Evolutionary conservation across 352 stramenopile species (phyloP), one percentile per base, ranked within the genome.

Genomic region (Phytopythium cucurbitacearum): DNA sequence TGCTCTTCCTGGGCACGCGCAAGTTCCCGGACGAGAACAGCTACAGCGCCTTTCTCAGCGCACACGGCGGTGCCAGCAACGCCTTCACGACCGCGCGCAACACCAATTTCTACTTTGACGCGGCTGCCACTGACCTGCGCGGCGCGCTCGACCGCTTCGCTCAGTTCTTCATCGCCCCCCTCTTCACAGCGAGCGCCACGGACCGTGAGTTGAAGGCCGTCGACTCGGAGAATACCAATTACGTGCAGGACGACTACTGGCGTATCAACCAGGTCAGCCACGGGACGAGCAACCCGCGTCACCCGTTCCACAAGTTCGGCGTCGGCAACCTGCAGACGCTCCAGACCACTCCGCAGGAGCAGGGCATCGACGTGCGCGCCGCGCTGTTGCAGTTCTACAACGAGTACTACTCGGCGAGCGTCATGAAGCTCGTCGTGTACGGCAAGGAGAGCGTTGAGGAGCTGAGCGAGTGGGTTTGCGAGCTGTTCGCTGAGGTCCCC

Each of bases 51-150:
- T 98, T 91, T 59, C 62, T 98, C 13, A 84, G 73, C 38, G 65
- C 78, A 7, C 87, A 98, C 64, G 91, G 93, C 44, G 96, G 96
- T 4, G 81, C 69, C 32, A 95, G 77, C 55, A 99, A 99, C 73
- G 96, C 96, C 10, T 98, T 96, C 59, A 99, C 96, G 11, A 91
- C 89, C 48, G 80, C 71, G 50, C 91, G 97, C 64, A 79, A 97
- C 65, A 99, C 96, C 21, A 96, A 97, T 48, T 99, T 96, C 62
- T 98, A 98, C 72, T 98, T 98, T 67, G 89, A 97, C 57, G 82
- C 98, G 50, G 69, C 82, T n/a, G 80, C 71, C 16, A 59, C 73
- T 9, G 64, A 82, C 35, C 60, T 89, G 16, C 61, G 75, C 53
- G 89, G 87, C 28, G 90, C 85, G 16, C 67, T 99, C 9, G 93